Base-by-base conservation (phyloP, 2,329 filamentous ascomycete species). In the Immersiporthe knoxdaviesiana region DNA sequence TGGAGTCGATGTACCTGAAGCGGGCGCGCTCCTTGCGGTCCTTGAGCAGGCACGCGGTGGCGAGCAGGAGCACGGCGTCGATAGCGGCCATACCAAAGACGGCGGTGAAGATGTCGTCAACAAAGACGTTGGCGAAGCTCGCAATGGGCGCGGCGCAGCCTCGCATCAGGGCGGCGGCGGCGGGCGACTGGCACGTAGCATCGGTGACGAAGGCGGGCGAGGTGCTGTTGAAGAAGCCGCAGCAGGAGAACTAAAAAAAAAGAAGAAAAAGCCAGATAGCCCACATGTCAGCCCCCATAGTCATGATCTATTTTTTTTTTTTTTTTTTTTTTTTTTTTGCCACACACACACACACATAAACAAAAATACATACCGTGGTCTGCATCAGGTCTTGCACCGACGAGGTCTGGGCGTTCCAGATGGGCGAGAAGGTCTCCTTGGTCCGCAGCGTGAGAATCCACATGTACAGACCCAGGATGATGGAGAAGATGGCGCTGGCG, bases 1-100 rank as follows among this genome's bases (percentile, higher is more conserved):
- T 96, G 84, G 93, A 89, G 76, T 95, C 92, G 75, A 96, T 94
- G 76, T 92, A 86, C 70, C 89, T 87, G 81, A 93, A 96, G 70
- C 92, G 85, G 79, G 92, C 89, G 75, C 88, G 88, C 82, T 96
- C 92, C 80, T 91, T 92, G 76, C 92, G 89, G 75, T 93, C 90
- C 84, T 94, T 94, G 75, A 93, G 84, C 59, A 96, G 84, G 80
- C 93, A 93, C 39, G 91, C 90, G 16, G 91, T 89, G 73, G 88
- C 87, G 68, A 95, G 82, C 73, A 95, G 81, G 63, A 95, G 83
- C 65, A 92, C 76, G 56, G 85, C 86, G 76, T 94, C 89, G 72
- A 93, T 78, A 68, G 85, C 92, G 71, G 94, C 92, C 78, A 95
- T 89, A 71, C 91, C 92, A 77, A 96, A 96, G 67, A 91, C 84